Evolutionary conservation across 768 basidiomycete genomes (phyloP), one percentile per base, ranked within the genome.

Genomic region (Cystofilobasidium ferigula): DNA sequence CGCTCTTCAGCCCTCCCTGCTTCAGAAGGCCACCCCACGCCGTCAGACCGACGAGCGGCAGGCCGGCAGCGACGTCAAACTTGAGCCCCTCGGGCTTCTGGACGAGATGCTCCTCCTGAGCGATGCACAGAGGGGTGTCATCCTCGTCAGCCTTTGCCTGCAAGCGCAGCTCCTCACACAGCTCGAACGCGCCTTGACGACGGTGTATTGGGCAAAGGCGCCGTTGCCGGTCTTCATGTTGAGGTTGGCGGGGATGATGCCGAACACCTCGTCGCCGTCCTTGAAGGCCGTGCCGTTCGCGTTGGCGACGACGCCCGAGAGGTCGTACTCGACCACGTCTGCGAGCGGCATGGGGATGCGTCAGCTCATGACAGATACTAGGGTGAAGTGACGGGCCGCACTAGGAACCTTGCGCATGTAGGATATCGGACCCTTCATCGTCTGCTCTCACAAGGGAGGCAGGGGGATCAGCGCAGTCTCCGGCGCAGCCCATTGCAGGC

Each of bases 251-350:
- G 59, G 58, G 58, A 58, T 22, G 40, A 40, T 61, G 28, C 65
- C 58, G 22, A 64, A 58, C 10, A 64, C 63, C 24, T 40, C 28
- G 36, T 67, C 58, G 30, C 65, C 65, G 18, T 24, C 51, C 10
- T 26, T 28, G 54, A 67, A 67, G 20, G 40, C n/a, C 7, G 58
- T 22, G 8, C 45, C 58, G 28, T 36, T 40, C 0, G 53, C n/a
- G 42, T 62, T 38, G 32, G 42, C 65, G 30, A 67, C 53, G 35
- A 48, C 51, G 32, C 65, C 65, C 16, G 65, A 61, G 30, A 67
- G 65, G 43, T 67, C 65, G 32, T 35, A 61, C 43, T 67, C 65
- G 32, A 48, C 34, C 12, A 62, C 36, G 47, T 36, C n/a, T 22
- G 32, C 40, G 34, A 24, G 61, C 14, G 14, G 36, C 7, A n/a